Conservation (phyloP, 2,329 filamentous ascomycete species). For the Stemphylium lycopersici region DNA sequence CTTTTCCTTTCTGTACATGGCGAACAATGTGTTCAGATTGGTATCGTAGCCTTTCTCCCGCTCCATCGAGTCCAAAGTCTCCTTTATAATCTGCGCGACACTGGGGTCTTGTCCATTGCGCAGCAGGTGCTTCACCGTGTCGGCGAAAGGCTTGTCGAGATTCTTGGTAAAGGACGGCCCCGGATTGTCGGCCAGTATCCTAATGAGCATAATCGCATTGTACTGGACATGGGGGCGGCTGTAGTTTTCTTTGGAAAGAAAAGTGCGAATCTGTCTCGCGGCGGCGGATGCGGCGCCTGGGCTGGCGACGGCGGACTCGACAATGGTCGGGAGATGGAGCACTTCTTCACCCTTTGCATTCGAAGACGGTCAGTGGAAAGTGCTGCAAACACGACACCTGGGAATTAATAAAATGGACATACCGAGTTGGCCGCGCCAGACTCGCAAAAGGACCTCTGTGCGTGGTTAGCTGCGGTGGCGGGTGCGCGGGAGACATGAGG, state of each 20-base stretch:
- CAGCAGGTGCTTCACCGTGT: slow-evolving; percentile 76
- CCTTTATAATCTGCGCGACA: slow-evolving; percentile 84
- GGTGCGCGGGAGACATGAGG: slow-evolving; percentile 17
- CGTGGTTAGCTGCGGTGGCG: slow-evolving; percentile 14
- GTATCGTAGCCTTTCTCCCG: slow-evolving; percentile 74
- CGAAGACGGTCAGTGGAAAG: slow-evolving; percentile 18
- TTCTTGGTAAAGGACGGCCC: slow-evolving; percentile 90
- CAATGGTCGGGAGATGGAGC: slow-evolving; percentile 88
- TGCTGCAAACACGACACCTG: no score
- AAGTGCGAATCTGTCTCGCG: slow-evolving; percentile 80
- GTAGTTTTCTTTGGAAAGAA: slow-evolving; percentile 74
- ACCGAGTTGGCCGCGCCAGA: slow-evolving; percentile 64
- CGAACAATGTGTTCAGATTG: slow-evolving; percentile 70
- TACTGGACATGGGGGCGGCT: slow-evolving; percentile 77
- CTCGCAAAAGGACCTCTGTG: slow-evolving; percentile 80
- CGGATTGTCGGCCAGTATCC: slow-evolving; percentile 91
- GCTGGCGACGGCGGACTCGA: slow-evolving; percentile 92
- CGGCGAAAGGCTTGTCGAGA: slow-evolving; percentile 82
- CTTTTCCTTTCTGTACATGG: slow-evolving; percentile 89
- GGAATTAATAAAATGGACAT: slow-evolving; percentile 9
- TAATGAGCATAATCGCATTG: slow-evolving; percentile 93
- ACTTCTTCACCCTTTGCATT: slow-evolving; percentile 79
- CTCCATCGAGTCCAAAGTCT: slow-evolving; percentile 82
- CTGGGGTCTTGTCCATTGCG: slow-evolving; percentile 72
- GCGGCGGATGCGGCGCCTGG: slow-evolving; percentile 83